Evolutionary conservation across 75 land plant genomes (phyloP).

Genomic region (Cupressus sempervirens): DNA sequence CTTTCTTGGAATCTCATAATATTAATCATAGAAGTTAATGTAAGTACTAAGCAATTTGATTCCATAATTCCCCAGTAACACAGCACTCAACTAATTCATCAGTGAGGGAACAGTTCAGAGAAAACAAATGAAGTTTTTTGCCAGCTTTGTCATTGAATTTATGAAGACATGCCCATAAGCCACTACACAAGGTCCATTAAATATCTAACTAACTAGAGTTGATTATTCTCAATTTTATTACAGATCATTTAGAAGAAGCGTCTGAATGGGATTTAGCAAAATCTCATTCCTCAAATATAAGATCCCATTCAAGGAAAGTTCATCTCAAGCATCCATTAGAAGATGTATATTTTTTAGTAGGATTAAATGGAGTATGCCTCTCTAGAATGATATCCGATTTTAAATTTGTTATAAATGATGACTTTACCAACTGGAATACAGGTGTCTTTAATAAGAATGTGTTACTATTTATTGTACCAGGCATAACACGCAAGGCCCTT

Average conservation of each 20-base stretch:
- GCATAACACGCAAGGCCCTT: conserved; percentile 78
- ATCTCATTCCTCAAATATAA: background rate
- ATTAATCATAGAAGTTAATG: background rate
- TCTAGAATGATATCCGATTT: background rate
- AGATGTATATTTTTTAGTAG: background rate
- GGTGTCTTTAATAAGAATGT: background rate
- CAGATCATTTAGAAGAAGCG: background rate
- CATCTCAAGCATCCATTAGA: background rate
- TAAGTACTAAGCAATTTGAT: background rate
- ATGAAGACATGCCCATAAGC: background rate
- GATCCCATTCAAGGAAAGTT: background rate
- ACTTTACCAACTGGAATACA: background rate
- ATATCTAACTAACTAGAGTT: background rate
- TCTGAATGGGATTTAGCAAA: background rate
- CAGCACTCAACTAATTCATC: background rate
- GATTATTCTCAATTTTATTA: background rate
- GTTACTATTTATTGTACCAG: conserved; percentile 41
- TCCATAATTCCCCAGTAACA: background rate
- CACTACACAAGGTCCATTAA: too few species aligned
- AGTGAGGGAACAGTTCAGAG: background rate
- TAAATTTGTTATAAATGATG: background rate
- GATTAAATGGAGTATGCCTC: background rate
- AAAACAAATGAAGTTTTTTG: background rate
- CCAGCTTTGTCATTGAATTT: background rate
- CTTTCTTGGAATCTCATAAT: background rate